Percentiles rank a stretch among this genome's conserved stretches.
phyloP scores from a whole-genome alignment of 164 flowering plant genomes.

The Vitis rotundifolia region DNA sequence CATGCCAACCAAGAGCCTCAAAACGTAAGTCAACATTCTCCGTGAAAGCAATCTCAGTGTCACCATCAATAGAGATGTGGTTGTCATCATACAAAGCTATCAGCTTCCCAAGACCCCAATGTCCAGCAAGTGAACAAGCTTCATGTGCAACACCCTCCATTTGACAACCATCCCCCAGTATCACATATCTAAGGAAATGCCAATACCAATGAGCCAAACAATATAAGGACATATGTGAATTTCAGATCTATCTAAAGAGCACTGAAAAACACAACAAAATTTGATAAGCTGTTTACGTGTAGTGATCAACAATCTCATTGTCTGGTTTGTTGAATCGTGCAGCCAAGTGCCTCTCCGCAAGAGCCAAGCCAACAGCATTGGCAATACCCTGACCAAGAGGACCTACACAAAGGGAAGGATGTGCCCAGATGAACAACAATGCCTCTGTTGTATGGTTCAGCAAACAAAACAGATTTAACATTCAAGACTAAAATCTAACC shows the following conservation, averaged over 20 bases:
- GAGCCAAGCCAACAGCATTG: constrained; percentile 97
- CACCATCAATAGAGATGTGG: constrained; percentile 96
- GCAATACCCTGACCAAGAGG: constrained; percentile 99
- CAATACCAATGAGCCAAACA: constrained; percentile 1
- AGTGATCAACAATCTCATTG: constrained; percentile 87
- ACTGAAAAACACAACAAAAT: background rate
- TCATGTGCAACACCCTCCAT: constrained; percentile 97
- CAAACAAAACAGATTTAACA: background rate
- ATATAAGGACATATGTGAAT: background rate
- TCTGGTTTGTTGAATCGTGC: constrained; percentile 93
- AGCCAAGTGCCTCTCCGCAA: constrained; percentile 98
- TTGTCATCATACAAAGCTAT: constrained; percentile 98
- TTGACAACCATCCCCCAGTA: constrained; percentile 97
- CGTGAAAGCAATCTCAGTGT: constrained; percentile 94
- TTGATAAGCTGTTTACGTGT: constrained; percentile 59
- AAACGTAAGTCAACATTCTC: constrained; percentile 86
- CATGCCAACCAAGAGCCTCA: constrained; percentile 98
- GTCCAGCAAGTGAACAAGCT: constrained; percentile 93
- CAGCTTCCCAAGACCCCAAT: constrained; percentile 98
- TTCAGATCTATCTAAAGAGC: background rate
- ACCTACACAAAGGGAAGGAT: constrained; percentile 42
- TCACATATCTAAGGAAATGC: constrained; percentile 50
- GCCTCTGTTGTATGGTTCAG: background rate
- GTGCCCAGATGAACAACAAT: background rate
- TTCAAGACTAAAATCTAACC: constrained; percentile 42